Conservation (phyloP, 2,329 filamentous ascomycete species). For the Ophiocordyceps camponoti-saundersi region DNA sequence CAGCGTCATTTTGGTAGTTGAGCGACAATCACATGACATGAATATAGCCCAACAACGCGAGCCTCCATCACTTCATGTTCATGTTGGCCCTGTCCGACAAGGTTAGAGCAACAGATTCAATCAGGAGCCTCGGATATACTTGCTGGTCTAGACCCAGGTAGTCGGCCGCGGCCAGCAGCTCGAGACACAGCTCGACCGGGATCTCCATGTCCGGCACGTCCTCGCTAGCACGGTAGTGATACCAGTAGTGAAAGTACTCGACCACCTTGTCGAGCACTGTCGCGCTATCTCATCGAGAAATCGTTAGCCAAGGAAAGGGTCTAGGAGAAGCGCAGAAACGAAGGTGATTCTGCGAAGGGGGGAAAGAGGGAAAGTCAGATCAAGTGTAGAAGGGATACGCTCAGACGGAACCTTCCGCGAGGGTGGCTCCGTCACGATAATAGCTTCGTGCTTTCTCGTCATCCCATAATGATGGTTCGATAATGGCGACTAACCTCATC, state of each 20-base stretch:
- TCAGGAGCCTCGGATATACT: conserved; percentile 4
- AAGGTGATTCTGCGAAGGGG: conserved; percentile 1
- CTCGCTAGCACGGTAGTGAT: conserved; percentile 51
- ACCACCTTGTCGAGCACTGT: conserved; percentile 64
- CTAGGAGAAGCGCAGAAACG: conserved; percentile 1
- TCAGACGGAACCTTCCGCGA: conserved; percentile 27
- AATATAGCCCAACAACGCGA: neutral
- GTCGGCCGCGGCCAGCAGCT: conserved; percentile 62
- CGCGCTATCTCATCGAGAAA: conserved; percentile 29
- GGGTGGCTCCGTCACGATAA: conserved; percentile 27
- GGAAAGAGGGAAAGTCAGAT: conserved; percentile 28
- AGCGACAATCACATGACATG: neutral
- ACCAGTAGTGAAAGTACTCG: conserved; percentile 73
- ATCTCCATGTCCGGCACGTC: conserved; percentile 71
- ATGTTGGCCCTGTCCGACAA: conserved; percentile 16
- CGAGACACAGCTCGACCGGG: conserved; percentile 60
- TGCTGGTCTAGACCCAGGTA: conserved; percentile 51
- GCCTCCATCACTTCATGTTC: conserved; percentile 15
- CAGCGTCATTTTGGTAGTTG: neutral
- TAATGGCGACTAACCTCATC: conserved; percentile 43
- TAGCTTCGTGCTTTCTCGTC: conserved; percentile 12
- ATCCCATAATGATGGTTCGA: conserved; percentile 6
- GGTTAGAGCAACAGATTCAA: conserved; percentile 6
- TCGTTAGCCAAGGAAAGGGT: conserved; percentile 3
- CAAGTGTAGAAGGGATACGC: conserved; percentile 43